Evolutionary conservation across 2,329 filamentous ascomycete genomes (phyloP).

Genomic region (Penicillium sp.): DNA sequence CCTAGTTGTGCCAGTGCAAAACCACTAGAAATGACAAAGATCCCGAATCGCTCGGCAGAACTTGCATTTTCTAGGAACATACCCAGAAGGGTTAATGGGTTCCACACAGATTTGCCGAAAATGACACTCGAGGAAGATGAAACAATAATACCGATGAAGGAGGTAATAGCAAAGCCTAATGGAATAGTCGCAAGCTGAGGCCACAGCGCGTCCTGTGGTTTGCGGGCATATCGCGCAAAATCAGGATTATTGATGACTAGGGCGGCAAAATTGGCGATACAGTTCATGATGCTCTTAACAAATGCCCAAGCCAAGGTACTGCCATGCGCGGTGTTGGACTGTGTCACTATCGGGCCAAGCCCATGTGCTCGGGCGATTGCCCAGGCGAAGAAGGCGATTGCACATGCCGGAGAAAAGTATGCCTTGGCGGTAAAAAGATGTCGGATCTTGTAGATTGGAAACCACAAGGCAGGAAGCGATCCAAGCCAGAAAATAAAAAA

Average conservation of each 20-base stretch:
- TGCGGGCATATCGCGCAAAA: slow-evolving; percentile 21
- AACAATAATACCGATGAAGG: slow-evolving; percentile 18
- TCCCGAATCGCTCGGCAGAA: slow-evolving; percentile 59
- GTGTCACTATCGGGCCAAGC: slow-evolving; percentile 48
- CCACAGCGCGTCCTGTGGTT: slow-evolving; percentile 12
- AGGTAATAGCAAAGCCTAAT: slow-evolving; percentile 16
- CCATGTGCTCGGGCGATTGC: slow-evolving; percentile 63
- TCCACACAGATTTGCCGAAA: slow-evolving; percentile 15
- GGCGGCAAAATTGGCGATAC: slow-evolving; percentile 19
- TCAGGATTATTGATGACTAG: slow-evolving; percentile 25
- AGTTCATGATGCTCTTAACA: slow-evolving; percentile 18
- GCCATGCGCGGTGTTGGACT: slow-evolving; percentile 49
- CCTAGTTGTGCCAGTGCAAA: slow-evolving; percentile 78
- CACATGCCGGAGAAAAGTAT: slow-evolving; percentile 47
- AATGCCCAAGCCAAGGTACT: slow-evolving; percentile 51
- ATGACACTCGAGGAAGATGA: slow-evolving; percentile 17
- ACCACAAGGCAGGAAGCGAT: slow-evolving; percentile 43
- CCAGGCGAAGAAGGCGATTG: slow-evolving; percentile 59
- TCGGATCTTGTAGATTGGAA: slow-evolving; percentile 39
- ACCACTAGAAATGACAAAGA: slow-evolving; percentile 69
- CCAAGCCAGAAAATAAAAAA: slow-evolving; percentile 46
- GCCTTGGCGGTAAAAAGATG: slow-evolving; percentile 33
- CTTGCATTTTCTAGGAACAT: slow-evolving; percentile 15
- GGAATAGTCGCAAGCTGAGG: slow-evolving; percentile 17
- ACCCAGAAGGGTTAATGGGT: slow-evolving; percentile 14